Evolutionary conservation across 148 eudicot species (phyloP), one percentile per base, ranked within the genome.

Genomic region (Dianthus caryophyllus): DNA sequence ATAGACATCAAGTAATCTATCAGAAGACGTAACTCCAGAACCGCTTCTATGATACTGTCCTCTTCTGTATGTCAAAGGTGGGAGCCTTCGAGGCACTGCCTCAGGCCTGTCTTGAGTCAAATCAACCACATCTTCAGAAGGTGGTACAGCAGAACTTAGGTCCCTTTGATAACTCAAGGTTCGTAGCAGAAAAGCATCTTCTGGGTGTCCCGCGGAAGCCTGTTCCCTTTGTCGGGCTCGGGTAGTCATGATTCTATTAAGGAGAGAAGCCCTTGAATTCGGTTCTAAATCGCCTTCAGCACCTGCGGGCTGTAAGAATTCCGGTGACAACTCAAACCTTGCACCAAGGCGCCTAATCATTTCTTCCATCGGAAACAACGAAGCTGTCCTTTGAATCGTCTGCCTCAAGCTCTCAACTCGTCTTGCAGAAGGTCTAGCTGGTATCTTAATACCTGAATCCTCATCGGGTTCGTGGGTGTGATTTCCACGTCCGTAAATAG

Each of bases 361-460:
- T 74, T 90, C 97, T 69, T 90, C 96, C 82, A 90, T 79, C 1
- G 97, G 93, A 33, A 90, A 71, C 53, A 84, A 65, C 12, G 83
- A 82, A 47, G 86, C 81, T n/a, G 81, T 77, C 74, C 97, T 83
- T 66, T 83, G 87, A 82, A 88, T 76, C 8, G 88, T 78, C 70
- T 94, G 97, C 69, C 99, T 84, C 87, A 87, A 72, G 84, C 97
- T 83, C 81, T 94, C 99, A 27, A 90, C 76, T 73, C 96, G 71
- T 61, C 78, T 63, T 0, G 86, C 99, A 2, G 83, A 71, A 5
- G 99, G 99, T 71, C 99, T 77, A 11, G 63, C 59, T 6, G 99
- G 99, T 36, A 90, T 79, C 68, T 86, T 88, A 14, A 82, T 63
- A 31, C 69, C 82, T 6, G 78, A 64, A 74, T 83, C 85, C 65